Evolutionary conservation across 1,139 yeast species (phyloP).

Genomic region (Pneumocystis oryctolagi): DNA sequence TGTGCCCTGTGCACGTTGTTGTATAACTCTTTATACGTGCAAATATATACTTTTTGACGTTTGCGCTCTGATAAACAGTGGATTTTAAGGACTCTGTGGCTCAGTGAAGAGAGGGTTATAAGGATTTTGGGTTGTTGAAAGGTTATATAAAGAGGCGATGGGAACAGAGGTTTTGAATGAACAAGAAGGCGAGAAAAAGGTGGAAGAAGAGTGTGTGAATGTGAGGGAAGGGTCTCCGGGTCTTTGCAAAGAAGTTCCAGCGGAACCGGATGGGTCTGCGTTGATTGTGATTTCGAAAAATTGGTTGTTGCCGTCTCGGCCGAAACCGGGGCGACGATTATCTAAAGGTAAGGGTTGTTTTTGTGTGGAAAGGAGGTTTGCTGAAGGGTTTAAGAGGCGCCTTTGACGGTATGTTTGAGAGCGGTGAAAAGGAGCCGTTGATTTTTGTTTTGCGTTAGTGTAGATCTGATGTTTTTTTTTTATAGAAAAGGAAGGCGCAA

Average conservation of each 20-base stretch:
- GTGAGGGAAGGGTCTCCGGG: no score
- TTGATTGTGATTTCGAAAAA: conserved; percentile 7
- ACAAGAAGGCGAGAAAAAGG: neutral
- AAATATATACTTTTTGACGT: no score
- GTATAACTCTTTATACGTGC: no score
- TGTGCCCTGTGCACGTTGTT: neutral
- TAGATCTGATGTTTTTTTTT: neutral
- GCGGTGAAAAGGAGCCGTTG: neutral
- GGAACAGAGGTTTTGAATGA: no score
- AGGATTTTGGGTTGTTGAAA: no score
- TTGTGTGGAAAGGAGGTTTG: neutral
- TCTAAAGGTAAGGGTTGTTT: neutral
- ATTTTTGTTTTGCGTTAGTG: neutral
- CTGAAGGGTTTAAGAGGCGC: neutral
- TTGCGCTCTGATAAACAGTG: no score
- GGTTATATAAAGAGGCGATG: no score
- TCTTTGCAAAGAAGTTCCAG: no score
- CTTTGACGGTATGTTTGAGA: neutral
- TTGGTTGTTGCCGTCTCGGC: conserved; percentile 10
- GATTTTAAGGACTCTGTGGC: no score
- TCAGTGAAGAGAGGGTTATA: no score
- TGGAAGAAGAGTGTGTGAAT: no score
- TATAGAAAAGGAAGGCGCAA: conserved; percentile 63
- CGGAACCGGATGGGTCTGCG: neutral
- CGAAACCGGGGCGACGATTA: conserved; percentile 10